Base-by-base conservation (phyloP, 345 rosid species). In the Excoecaria agallocha region DNA sequence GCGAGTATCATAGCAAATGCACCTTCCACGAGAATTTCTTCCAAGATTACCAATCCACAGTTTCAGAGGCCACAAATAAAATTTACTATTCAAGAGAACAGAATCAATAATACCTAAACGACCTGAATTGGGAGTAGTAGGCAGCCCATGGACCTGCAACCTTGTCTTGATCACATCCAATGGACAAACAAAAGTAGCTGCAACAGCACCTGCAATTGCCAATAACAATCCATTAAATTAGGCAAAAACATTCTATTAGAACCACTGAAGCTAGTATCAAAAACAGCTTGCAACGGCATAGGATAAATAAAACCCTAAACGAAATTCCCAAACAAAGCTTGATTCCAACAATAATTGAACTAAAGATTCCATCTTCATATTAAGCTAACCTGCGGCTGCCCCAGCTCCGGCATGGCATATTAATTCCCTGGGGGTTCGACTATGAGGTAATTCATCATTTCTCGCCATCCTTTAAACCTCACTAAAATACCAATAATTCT, bases 151-250 rank as follows among this genome's bases (percentile, higher is more conserved):
- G 13, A 95, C 97, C 69, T 95, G 99, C 69, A 95, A 74, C 73
- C 99, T 83, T 22, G 99, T 91, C 87, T 95, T 95, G 87, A 95
- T 93, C 82, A 95, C 99, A 87, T 95, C 97, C 84, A 95, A 89
- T 35, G 99, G 97, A 56, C 98, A 93, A 80, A 95, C 84, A 39
- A 93, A 93, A 61, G 98, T 90, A 35, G 99, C 99, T 0, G 98
- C 97, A 75, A 95, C 82, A 77, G 93, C 93, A 74, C 99, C 99
- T 95, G 81, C 74, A 78, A 61, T 35, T 17, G 55, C 43, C 60
- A 78, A 57, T 45, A 71, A 73, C 43, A 20, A 46, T 25, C 12
- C 7, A 50, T 48, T 25, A 35, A 17, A 46, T 38, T 49, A 60
- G 19, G 16, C 35, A 51, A 50, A 8, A 39, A 3, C 15, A 9